phyloP scores from a whole-genome alignment of 257 asterid genomes.

The Solanum dulcamara region DNA sequence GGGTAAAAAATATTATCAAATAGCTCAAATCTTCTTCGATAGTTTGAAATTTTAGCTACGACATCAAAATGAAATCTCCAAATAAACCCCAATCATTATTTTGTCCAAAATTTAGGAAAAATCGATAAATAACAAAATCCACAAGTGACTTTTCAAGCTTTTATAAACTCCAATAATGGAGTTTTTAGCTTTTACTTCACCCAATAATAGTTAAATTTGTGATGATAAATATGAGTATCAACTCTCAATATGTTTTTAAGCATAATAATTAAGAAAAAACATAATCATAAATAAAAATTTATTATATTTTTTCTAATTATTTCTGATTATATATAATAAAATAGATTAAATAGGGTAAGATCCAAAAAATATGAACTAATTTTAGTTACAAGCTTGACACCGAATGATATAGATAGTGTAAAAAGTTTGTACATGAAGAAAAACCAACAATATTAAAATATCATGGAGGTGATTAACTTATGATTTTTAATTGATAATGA shows the following conservation, averaged over 20 bases:
- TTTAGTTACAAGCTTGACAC: neutral
- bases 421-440: too few species aligned
- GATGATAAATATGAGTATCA: neutral
- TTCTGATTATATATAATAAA: too few species aligned
- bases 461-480: neutral
- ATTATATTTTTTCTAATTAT: neutral
- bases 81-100: too few species aligned
- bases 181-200: neutral
- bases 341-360: neutral
- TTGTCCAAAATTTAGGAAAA: too few species aligned
- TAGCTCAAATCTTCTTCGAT: neutral
- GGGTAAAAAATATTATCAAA: too few species aligned
- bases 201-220: too few species aligned
- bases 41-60: neutral
- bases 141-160: neutral
- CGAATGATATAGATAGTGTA: too few species aligned
- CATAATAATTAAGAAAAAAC: neutral
- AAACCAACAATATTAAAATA: too few species aligned
- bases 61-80: neutral
- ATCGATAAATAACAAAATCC: neutral
- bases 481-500: neutral
- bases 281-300: neutral
- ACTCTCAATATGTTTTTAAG: neutral
- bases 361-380: too few species aligned
- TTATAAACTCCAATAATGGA: neutral